These are phyloP conservation scores for Phytopythium delawarense DNA, from an alignment of 352 stramenopile species.

Conservation along the genomic window DNA sequence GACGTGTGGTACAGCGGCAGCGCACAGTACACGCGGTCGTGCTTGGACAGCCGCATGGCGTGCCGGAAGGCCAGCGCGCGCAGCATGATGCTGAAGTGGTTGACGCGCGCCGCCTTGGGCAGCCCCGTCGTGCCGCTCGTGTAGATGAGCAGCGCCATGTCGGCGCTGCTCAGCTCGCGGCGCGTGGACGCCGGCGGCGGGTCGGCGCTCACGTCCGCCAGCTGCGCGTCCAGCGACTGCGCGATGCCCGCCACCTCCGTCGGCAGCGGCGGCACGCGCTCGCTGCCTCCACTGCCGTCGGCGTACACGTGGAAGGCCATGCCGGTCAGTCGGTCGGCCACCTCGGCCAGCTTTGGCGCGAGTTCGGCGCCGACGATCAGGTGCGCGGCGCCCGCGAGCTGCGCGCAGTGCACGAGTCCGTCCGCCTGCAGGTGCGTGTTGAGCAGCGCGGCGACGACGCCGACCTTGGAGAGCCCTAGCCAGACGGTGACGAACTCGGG, in stretches of 20 bases:
- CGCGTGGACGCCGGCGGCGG: slow-evolving; percentile 22
- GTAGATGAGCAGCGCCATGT: slow-evolving; percentile 80
- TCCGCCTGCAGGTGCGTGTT: slow-evolving; percentile 74
- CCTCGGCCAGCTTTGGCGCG: slow-evolving; percentile 31
- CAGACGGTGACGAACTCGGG: slow-evolving; percentile 81
- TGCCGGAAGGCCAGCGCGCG: slow-evolving; percentile 50
- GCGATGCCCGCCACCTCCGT: slow-evolving; percentile 27
- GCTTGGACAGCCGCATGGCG: slow-evolving; percentile 40
- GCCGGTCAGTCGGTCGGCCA: slow-evolving; percentile 29
- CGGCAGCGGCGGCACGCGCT: slow-evolving; percentile 1
- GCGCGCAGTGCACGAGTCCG: slow-evolving; percentile 71
- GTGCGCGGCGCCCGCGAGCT: slow-evolving; percentile 50
- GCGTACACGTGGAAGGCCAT: slow-evolving; percentile 50
- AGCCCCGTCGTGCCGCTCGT: slow-evolving; percentile 81
- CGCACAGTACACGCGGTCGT: slow-evolving; percentile 75
- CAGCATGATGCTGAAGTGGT: slow-evolving; percentile 68
- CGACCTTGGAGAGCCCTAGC: slow-evolving; percentile 81
- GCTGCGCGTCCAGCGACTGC: slow-evolving; percentile 37
- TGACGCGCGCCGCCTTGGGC: slow-evolving; percentile 74
- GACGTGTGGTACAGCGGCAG: slow-evolving; percentile 86
- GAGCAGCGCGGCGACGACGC: slow-evolving; percentile 80
- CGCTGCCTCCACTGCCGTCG: slow-evolving; percentile 30
- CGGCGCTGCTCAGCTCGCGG: slow-evolving; percentile 34
- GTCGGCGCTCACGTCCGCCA: slow-evolving; percentile 23
- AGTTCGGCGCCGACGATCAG: slow-evolving; percentile 73